Percentiles rank a stretch among this genome's conserved stretches.
Evolutionary conservation across 805 yeast species (phyloP).

Genomic region (Metschnikowia matae): DNA sequence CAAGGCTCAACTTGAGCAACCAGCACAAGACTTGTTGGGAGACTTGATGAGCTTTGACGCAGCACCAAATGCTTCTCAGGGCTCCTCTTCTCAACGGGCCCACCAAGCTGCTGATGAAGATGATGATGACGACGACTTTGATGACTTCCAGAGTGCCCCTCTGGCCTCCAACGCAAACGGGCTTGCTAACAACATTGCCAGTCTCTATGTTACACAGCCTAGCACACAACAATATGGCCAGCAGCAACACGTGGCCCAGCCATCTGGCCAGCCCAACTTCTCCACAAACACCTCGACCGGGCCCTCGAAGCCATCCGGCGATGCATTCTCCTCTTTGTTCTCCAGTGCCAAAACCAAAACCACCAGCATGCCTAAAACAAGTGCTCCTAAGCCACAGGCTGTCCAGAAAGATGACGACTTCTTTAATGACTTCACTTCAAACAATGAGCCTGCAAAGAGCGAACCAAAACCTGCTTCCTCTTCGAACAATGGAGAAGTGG

Average conservation of each 20-base stretch:
- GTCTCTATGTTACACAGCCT: slow-evolving; percentile 25
- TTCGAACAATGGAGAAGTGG: slow-evolving; percentile 36
- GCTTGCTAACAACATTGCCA: slow-evolving; percentile 24
- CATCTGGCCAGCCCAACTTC: slow-evolving; percentile 11
- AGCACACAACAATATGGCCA: slow-evolving; percentile 10
- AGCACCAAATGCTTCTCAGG: slow-evolving; percentile 1
- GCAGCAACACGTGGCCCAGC: slow-evolving; percentile 16
- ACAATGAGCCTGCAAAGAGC: slow-evolving; percentile 11
- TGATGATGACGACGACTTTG: slow-evolving; percentile 74
- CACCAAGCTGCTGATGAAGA: slow-evolving; percentile 40
- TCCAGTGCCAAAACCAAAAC: slow-evolving; percentile 55
- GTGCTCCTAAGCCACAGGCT: slow-evolving; percentile 10
- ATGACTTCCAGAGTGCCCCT: slow-evolving; percentile 75
- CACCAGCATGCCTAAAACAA: slow-evolving; percentile 9
- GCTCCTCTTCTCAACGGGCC: background rate
- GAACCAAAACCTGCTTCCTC: slow-evolving; percentile 8
- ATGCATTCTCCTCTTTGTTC: slow-evolving; percentile 71
- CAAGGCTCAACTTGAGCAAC: slow-evolving; percentile 23
- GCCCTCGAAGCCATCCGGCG: slow-evolving; percentile 44
- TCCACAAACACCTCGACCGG: slow-evolving; percentile 29
- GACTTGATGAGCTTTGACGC: slow-evolving; percentile 44
- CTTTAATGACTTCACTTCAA: slow-evolving; percentile 32
- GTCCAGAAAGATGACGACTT: slow-evolving; percentile 22
- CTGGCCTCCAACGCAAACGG: slow-evolving; percentile 20
- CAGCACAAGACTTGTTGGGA: slow-evolving; percentile 47